Evolutionary conservation across 108 stramenopile species (phyloP).

Genomic region (Hondaea fermentalgiana): DNA sequence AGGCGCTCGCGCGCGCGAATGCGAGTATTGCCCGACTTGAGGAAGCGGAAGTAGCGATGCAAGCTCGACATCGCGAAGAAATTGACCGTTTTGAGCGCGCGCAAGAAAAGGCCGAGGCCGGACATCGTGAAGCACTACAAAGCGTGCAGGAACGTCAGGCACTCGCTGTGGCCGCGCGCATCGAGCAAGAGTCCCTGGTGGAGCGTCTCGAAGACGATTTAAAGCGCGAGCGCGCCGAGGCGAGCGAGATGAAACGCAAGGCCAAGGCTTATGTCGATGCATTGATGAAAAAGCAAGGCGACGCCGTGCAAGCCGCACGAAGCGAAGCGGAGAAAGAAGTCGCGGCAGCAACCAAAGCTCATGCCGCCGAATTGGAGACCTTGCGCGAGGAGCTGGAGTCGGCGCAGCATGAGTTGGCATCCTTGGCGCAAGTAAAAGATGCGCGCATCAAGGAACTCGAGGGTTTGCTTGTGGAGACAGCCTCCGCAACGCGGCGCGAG

Average conservation of each 20-base stretch:
- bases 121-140: not conserved
- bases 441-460: not conserved
- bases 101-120: not conserved
- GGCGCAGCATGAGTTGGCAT: not conserved
- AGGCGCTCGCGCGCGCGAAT: not conserved
- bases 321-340: not conserved
- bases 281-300: not conserved
- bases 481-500: not conserved
- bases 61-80: not conserved
- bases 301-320: not conserved
- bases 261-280: not conserved
- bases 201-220: not conserved
- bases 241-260: not conserved
- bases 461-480: not conserved
- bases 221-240: not conserved
- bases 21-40: not conserved
- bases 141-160: not conserved
- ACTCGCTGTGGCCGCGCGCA: not conserved
- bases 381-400: slow-evolving; percentile 56
- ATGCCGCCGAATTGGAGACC: not conserved
- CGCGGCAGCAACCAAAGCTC: not conserved
- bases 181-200: not conserved
- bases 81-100: not conserved
- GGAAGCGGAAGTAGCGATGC: not conserved
- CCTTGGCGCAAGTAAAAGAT: not conserved